Conservation (phyloP, 306 rosid genomes). For the Sphenostylis stenocarpa region DNA sequence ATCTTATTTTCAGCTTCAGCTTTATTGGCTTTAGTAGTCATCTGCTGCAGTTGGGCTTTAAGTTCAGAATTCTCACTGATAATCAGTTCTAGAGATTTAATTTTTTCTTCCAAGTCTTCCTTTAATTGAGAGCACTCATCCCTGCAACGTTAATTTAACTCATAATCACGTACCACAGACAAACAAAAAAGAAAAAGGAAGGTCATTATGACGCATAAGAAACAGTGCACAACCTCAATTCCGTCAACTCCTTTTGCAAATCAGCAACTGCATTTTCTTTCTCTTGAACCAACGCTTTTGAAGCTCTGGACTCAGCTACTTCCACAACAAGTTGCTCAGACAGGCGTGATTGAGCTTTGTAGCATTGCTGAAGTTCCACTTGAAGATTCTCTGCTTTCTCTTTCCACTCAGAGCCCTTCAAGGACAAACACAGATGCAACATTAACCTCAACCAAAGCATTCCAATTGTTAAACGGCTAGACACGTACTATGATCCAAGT, state of each 20-base stretch:
- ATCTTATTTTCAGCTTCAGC: conserved; percentile 90
- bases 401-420: conserved; percentile 96
- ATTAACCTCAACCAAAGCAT: conserved; percentile 13
- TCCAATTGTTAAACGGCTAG: not conserved
- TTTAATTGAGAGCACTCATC: conserved; percentile 67
- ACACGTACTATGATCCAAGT: conserved; percentile 7
- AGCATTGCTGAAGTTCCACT: conserved; percentile 91
- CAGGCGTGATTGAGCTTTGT: conserved; percentile 89
- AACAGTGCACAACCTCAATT: conserved; percentile 54
- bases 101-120: conserved; percentile 74
- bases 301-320: conserved; percentile 83
- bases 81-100: conserved; percentile 68
- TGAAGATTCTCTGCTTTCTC: conserved; percentile 85
- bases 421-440: not conserved
- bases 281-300: conserved; percentile 66
- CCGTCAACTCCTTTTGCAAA: conserved; percentile 63
- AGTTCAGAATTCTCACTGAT: conserved; percentile 75
- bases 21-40: conserved; percentile 59
- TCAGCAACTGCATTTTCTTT: conserved; percentile 56
- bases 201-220: conserved; percentile 6
- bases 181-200: not conserved
- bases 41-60: conserved; percentile 63
- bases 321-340: conserved; percentile 97
- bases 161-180: conserved; percentile 1
- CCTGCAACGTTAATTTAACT: conserved; percentile 48